A percentile compares a stretch with the other conserved stretches of the same genome.
Evolutionary conservation across 2,329 filamentous ascomycete genomes (phyloP).

Genomic region (Taxawa tesnikishii): DNA sequence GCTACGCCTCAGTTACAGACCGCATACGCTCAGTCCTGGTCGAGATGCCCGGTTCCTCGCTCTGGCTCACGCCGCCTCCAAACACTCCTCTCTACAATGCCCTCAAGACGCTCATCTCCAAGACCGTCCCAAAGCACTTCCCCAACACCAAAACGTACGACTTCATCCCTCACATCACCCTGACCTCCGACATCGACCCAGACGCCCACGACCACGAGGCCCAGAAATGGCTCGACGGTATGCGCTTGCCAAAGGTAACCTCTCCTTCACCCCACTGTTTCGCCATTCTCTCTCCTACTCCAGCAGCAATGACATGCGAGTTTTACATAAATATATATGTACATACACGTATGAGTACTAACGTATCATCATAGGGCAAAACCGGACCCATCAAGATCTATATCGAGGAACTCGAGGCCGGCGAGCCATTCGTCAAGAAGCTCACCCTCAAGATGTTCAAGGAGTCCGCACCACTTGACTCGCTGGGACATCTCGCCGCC

Average conservation of each 20-base stretch:
- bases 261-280: no score
- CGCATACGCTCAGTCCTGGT: no score
- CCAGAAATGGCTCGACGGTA: slow-evolving; percentile 24
- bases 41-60: slow-evolving; percentile 29
- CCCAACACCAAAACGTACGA: slow-evolving; percentile 12
- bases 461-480: slow-evolving; percentile 3
- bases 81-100: slow-evolving; percentile 17
- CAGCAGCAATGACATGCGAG: no score
- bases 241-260: slow-evolving; percentile 17
- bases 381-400: slow-evolving; percentile 9
- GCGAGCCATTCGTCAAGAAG: slow-evolving; percentile 26
- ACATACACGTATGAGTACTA: no score
- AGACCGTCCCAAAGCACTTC: slow-evolving; percentile 20
- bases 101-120: slow-evolving; percentile 22
- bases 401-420: slow-evolving; percentile 19
- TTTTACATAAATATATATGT: no score
- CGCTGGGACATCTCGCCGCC: slow-evolving; percentile 17
- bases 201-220: slow-evolving; percentile 12
- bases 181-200: slow-evolving; percentile 23
- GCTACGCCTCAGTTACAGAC: no score
- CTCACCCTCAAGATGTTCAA: slow-evolving; percentile 24
- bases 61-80: slow-evolving; percentile 30
- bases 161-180: slow-evolving; percentile 30
- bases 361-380: slow-evolving; percentile 3
- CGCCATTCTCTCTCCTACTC: no score